Evolutionary conservation across 257 asterid species (phyloP), one percentile per base, ranked within the genome.

Genomic region (Cinchona pubescens): DNA sequence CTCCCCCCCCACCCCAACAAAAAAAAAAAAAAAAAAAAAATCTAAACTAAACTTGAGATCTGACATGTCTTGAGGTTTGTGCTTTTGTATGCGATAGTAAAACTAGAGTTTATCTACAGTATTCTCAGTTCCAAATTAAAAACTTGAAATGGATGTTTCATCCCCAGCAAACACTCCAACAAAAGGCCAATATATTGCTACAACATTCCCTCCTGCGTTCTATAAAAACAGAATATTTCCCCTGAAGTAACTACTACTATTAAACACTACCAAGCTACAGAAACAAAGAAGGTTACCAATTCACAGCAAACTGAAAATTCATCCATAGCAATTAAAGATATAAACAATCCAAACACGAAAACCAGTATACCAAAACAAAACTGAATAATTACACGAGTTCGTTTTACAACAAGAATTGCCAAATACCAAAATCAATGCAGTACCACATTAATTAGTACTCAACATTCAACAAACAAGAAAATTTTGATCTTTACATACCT

Each of bases 401-500:
- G 38, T 19, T 34, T n/a, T 69, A 48, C 42, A 58, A 25, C 27
- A 76, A 70, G 56, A 60, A 29, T 40, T 58, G 65, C 40, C 18
- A 64, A 60, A 34, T 58, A 56, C 40, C 18, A 64, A 60, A 34
- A 59, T 46, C 35, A 60, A 77, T 46, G 55, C n/a, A n/a, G n/a
- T 62, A 30, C 68, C 46, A n/a, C 16, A 38, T 35, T 30, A 10
- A 38, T 35, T 30, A 10, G 30, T 15, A 68, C 3, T 23, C 48
- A 42, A 48, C 45, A 35, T 48, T 61, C 10, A 25, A 49, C 32
- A 29, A 59, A 40, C 25, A 59, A 11, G 19, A 34, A 7, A 21
- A 66, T n/a, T n/a, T n/a, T n/a, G n/a, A 56, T 42, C 37, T 64
- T 37, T 67, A 53, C 74, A 38, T 67, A 67, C 67, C 74, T 56